Evolutionary conservation across 1,284 basidiomycete species (phyloP).

Genomic region (Grifola frondosa): DNA sequence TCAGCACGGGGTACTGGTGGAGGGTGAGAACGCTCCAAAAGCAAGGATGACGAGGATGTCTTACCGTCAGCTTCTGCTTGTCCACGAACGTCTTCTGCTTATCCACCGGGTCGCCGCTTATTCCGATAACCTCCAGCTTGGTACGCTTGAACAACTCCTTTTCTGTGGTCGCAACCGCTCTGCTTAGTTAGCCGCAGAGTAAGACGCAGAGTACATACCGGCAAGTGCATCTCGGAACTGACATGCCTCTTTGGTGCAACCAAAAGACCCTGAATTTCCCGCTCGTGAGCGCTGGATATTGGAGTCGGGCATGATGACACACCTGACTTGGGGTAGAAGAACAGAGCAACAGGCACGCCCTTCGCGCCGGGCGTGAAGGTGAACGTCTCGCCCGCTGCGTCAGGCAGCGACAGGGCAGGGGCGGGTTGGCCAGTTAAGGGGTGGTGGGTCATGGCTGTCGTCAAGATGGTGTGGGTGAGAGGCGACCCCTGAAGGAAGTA

Average conservation of each 20-base stretch:
- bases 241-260: slow-evolving; percentile 79
- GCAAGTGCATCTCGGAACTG: slow-evolving; percentile 74
- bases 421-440: slow-evolving; percentile 48
- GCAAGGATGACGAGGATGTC: slow-evolving; percentile 19
- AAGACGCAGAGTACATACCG: slow-evolving; percentile 38
- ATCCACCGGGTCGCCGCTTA: slow-evolving; percentile 67
- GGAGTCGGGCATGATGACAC: slow-evolving; percentile 24
- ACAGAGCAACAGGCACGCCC: slow-evolving; percentile 58
- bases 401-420: slow-evolving; percentile 49
- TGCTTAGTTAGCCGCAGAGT: neutral
- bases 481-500: no score
- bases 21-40: neutral
- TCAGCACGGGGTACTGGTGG: slow-evolving; percentile 68
- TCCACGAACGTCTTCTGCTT: slow-evolving; percentile 75
- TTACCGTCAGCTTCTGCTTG: slow-evolving; percentile 65
- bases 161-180: slow-evolving; percentile 38
- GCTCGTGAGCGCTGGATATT: slow-evolving; percentile 19
- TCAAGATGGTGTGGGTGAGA: no score
- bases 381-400: slow-evolving; percentile 48
- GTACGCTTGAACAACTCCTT: slow-evolving; percentile 66
- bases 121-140: slow-evolving; percentile 65
- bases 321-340: slow-evolving; percentile 75
- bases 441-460: slow-evolving; percentile 38
- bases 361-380: slow-evolving; percentile 47
- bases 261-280: slow-evolving; percentile 55